Evolutionary conservation across 768 basidiomycete species (phyloP).

Genomic region (Myochromella boudieri): DNA sequence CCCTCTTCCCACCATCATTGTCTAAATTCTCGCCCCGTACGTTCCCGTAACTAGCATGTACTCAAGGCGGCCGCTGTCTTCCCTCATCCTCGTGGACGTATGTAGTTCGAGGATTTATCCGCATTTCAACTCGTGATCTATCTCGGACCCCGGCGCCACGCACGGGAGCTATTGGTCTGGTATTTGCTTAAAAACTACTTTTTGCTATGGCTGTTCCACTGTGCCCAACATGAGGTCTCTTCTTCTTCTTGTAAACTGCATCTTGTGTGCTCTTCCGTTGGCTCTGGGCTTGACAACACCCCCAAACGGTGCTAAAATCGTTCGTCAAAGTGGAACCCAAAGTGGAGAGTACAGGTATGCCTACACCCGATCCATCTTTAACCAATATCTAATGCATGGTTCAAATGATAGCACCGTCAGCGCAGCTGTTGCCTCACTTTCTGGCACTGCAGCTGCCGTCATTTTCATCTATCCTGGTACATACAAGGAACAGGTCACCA

Average conservation of each 20-base stretch:
- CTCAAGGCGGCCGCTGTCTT: too few species aligned
- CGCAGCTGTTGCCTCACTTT: constrained; percentile 23
- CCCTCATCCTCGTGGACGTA: too few species aligned
- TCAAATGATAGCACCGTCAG: constrained; percentile 16
- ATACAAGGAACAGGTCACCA: constrained; percentile 27
- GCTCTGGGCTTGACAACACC: constrained; percentile 18
- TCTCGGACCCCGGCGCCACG: not conserved
- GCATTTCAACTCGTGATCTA: constrained; percentile 10
- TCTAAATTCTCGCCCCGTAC: too few species aligned
- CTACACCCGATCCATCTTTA: not conserved
- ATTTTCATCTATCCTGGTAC: constrained; percentile 27
- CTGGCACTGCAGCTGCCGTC: constrained; percentile 14
- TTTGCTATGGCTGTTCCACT: too few species aligned
- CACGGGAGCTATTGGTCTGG: too few species aligned
- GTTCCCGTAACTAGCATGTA: too few species aligned
- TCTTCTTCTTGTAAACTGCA: constrained; percentile 12
- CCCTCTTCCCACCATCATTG: too few species aligned
- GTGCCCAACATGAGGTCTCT: constrained; percentile 2
- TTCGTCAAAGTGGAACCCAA: constrained; percentile 22
- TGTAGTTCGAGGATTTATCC: constrained; percentile 3
- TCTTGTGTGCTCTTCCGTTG: constrained; percentile 13
- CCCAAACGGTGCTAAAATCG: constrained; percentile 26
- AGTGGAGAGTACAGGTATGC: constrained; percentile 23
- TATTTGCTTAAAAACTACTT: too few species aligned
- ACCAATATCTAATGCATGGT: not conserved